Percentiles rank a stretch among this genome's conserved stretches.
phyloP scores from a whole-genome alignment of 2,329 filamentous ascomycete genomes.

The Bipolaris zeicola region DNA sequence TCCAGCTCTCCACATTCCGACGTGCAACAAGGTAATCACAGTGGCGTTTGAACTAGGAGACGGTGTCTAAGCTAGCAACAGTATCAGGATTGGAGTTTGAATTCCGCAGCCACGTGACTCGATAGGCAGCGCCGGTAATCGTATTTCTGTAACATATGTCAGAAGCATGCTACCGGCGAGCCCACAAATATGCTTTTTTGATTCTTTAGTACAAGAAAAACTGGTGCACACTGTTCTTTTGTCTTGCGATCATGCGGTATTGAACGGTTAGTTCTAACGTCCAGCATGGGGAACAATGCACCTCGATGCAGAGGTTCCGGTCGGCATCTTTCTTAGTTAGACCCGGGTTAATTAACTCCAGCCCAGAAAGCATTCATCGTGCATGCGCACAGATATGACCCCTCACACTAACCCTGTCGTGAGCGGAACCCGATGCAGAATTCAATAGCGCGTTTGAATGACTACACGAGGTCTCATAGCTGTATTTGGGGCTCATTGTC shows the following conservation, averaged over 20 bases:
- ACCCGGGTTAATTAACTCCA: background rate
- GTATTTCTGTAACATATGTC: background rate
- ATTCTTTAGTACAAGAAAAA: background rate
- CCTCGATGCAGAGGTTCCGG: background rate
- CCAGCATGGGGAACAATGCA: background rate
- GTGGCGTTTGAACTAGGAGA: background rate
- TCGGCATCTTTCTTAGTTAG: background rate
- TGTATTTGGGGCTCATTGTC: background rate
- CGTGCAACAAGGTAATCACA: background rate
- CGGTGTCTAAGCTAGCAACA: background rate
- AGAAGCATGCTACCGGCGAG: background rate
- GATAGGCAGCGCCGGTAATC: background rate
- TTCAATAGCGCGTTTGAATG: background rate
- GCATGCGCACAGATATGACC: background rate
- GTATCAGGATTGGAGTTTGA: too few relatives aligned
- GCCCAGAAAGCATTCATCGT: too few relatives aligned
- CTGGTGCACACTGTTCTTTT: background rate
- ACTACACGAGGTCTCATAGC: background rate
- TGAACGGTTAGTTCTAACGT: background rate
- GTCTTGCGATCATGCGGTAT: too few relatives aligned
- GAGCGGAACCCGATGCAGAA: background rate
- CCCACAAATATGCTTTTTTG: background rate
- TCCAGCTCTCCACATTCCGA: background rate
- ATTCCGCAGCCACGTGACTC: too few relatives aligned
- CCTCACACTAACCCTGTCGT: background rate